Evolutionary conservation across 805 yeast species (phyloP), one percentile per base, ranked within the genome.

Genomic region (Metschnikowia kunwiensis): DNA sequence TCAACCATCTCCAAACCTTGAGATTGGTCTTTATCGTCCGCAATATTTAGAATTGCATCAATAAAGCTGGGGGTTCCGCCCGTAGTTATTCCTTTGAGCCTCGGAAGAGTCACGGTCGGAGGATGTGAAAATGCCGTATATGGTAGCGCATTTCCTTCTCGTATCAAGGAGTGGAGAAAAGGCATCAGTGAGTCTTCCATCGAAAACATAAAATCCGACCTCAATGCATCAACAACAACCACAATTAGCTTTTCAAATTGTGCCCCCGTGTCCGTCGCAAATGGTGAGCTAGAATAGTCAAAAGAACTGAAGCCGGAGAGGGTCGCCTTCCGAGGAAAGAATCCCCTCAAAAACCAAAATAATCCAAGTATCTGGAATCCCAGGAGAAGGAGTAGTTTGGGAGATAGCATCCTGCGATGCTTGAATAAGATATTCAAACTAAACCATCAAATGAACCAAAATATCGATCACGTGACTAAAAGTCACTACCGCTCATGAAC

Each of bases 81-180:
- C 0, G 97, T 87, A 0, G 97, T 86, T 16, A 89, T 75, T 7
- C 96, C 96, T 60, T 93, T 93, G 34, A 93, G 67, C 41, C 98
- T 73, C 0, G 98, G 98, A 24, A 93, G 65, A 0, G 98, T 93
- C 7, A 93, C 98, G 0, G 98, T 93, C 3, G 98, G 98, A 1
- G 98, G 97, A 46, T 85, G 84, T 1, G 96, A 82, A 56, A 71
- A 85, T 0, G 96, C 96, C 0, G 98, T 93, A 58, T 78, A 89
- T 0, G 96, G 96, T 32, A 89, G 52, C 0, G 93, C 97, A 23
- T 70, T 50, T 8, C 95, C 94, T 0, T 68, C 47, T 34, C 75
- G 71, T 7, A 91, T 63, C 39, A 89, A 60, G 2, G 60, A 44
- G 46, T 91, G 97, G 0, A 84, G 73, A 51, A 75, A 77, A 0